Percentiles rank a stretch among this genome's conserved stretches.
Conservation (phyloP, 208 protist genomes). For the Naegleria fowleri region DNA sequence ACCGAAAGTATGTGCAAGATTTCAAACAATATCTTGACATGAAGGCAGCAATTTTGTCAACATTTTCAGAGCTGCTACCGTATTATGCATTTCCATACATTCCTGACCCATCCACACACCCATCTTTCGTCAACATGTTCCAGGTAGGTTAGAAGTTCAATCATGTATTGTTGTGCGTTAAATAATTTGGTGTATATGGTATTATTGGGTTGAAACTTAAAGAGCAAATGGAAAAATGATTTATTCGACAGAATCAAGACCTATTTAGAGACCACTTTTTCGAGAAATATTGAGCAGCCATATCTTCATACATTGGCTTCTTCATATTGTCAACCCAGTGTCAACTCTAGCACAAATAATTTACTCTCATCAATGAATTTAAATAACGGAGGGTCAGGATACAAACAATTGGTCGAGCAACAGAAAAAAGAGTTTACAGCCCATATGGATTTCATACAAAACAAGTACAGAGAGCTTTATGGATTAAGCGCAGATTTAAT, state of each 20-base stretch:
- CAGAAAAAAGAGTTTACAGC: not conserved
- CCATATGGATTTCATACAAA: not conserved
- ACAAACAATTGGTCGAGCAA: not conserved
- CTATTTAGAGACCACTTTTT: not conserved
- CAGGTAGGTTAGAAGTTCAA: no score
- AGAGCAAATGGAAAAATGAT: not conserved
- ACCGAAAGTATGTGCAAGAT: not conserved
- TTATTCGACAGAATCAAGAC: not conserved
- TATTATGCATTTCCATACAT: not conserved
- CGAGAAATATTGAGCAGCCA: not conserved
- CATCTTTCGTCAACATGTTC: not conserved
- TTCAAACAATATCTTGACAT: not conserved
- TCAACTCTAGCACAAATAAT: not conserved
- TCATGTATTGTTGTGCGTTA: no score
- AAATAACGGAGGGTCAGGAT: not conserved
- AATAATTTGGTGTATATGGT: not conserved
- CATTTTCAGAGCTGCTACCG: not conserved
- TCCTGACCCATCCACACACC: not conserved
- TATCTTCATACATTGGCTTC: not conserved
- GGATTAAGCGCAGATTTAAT: not conserved
- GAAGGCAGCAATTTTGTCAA: not conserved
- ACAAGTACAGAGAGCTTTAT: not conserved
- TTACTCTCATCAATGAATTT: not conserved
- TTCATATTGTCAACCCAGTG: not conserved
- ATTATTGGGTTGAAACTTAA: not conserved